Evolutionary conservation across 2,329 filamentous ascomycete genomes (phyloP).

Genomic region (Aspergillus fumigatus): DNA sequence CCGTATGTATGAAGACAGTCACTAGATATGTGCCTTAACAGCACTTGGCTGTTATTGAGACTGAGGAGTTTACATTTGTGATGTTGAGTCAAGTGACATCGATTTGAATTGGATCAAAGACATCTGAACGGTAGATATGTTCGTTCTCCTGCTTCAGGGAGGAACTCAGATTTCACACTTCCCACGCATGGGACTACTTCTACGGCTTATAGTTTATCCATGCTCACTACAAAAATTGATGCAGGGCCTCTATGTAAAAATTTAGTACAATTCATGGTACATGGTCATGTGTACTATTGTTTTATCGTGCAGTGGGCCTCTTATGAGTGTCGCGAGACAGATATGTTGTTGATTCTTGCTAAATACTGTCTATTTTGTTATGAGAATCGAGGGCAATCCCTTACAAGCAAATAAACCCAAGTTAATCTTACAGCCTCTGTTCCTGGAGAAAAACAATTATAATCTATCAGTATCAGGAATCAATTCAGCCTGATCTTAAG

Average conservation of each 20-base stretch:
- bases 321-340: no score
- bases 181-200: background rate
- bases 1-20: background rate
- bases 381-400: background rate
- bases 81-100: background rate
- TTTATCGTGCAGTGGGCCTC: no score
- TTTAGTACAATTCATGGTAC: no score
- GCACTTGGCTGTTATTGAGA: background rate
- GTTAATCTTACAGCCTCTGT: background rate
- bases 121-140: background rate
- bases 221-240: background rate
- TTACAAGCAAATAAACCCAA: background rate
- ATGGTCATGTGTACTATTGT: no score
- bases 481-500: background rate
- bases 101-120: background rate
- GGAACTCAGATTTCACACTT: background rate
- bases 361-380: background rate
- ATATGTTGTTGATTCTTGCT: background rate
- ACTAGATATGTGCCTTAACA: background rate
- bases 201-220: conserved; percentile 17
- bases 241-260: no score
- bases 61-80: background rate
- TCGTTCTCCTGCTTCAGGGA: background rate
- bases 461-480: background rate
- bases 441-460: background rate